Conservation (phyloP, 106 monocot genomes). For the Dendrobium chrysotoxum region DNA sequence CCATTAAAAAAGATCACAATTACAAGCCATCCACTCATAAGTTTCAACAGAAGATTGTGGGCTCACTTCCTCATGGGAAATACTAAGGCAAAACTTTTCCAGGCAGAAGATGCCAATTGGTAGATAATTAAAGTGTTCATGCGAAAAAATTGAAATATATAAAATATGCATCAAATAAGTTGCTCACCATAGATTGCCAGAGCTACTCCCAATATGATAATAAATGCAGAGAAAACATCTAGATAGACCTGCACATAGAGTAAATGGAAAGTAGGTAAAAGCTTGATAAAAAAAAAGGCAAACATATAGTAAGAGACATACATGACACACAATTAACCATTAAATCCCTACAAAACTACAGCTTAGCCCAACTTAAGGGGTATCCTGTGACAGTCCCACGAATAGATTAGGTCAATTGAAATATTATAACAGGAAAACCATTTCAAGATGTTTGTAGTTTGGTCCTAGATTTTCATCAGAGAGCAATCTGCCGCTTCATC, state of each 20-base stretch:
- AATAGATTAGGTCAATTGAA: background rate
- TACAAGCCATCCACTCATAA: background rate
- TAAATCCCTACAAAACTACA: background rate
- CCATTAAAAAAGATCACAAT: background rate
- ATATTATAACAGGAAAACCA: background rate
- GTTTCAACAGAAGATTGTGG: background rate
- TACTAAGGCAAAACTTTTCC: background rate
- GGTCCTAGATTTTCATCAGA: background rate
- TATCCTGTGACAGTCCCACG: too few relatives aligned
- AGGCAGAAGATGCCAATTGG: background rate
- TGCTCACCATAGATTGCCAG: slow-evolving; percentile 10
- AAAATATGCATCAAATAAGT: background rate
- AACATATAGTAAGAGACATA: background rate
- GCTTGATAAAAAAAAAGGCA: background rate
- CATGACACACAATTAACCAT: background rate
- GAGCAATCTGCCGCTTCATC: background rate
- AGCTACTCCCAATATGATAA: slow-evolving; percentile 7
- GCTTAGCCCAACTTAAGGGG: too few relatives aligned
- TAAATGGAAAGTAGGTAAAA: background rate
- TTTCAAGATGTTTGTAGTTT: background rate
- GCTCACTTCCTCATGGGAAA: background rate
- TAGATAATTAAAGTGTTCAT: background rate
- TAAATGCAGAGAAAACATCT: slow-evolving; percentile 9
- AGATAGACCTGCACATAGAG: slow-evolving; percentile 6
- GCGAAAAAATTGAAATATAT: background rate